A percentile compares a stretch with the other conserved stretches of the same genome.
These are phyloP conservation scores for Solanum lycopersicoides DNA, from an alignment of 257 asterid species.

Conservation along the genomic window DNA sequence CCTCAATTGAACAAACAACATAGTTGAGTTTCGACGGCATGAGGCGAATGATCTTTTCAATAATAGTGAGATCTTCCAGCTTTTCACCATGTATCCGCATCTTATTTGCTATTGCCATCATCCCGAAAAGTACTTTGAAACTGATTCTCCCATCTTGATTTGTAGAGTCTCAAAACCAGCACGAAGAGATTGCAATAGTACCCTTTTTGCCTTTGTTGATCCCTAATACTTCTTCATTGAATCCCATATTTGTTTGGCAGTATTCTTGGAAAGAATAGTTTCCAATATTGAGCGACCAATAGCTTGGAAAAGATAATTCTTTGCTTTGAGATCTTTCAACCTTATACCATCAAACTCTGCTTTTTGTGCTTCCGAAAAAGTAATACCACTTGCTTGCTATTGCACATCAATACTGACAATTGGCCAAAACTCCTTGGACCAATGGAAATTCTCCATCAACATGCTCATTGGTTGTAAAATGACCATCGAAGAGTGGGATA, in stretches of 20 bases:
- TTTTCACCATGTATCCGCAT: not conserved
- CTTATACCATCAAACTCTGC: too few species aligned
- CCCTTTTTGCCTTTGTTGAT: not conserved
- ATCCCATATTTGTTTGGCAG: not conserved
- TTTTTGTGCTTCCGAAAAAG: too few species aligned
- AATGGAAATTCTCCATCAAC: not conserved
- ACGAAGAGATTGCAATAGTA: not conserved
- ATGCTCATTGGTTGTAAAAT: too few species aligned
- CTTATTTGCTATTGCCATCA: not conserved
- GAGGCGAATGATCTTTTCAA: not conserved
- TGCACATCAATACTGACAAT: too few species aligned
- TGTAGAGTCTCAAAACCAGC: not conserved
- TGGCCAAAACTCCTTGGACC: too few species aligned
- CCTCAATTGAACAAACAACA: not conserved
- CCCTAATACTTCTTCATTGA: not conserved
- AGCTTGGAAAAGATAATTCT: too few species aligned
- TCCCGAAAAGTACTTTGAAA: not conserved
- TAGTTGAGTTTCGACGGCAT: not conserved
- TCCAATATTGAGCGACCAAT: not conserved
- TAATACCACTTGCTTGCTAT: too few species aligned
- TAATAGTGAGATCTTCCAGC: not conserved
- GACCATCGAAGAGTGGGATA: too few species aligned
- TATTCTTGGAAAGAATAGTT: not conserved
- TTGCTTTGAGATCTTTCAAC: too few species aligned
- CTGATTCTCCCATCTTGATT: not conserved